Evolutionary conservation across 1,284 basidiomycete genomes (phyloP).

Genomic region (Microbotryum intermedium): DNA sequence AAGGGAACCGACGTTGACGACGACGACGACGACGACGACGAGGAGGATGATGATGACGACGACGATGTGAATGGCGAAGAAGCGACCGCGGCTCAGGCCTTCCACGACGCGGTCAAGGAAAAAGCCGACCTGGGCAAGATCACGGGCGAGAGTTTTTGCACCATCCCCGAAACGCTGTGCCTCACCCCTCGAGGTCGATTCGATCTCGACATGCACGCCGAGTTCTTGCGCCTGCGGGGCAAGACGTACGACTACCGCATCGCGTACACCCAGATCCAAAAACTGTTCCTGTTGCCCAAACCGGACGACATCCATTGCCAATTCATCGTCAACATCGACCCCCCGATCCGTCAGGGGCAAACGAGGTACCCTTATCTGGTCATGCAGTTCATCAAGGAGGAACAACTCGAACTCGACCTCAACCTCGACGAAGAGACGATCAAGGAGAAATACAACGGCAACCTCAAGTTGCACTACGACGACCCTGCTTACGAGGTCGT

Average conservation of each 20-base stretch:
- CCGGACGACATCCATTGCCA: slow-evolving; percentile 88
- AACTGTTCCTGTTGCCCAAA: slow-evolving; percentile 88
- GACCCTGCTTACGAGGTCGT: slow-evolving; percentile 92
- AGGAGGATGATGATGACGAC: slow-evolving; percentile 38
- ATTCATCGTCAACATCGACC: slow-evolving; percentile 83
- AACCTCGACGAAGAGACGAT: slow-evolving; percentile 68
- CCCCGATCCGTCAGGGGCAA: slow-evolving; percentile 94
- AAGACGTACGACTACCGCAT: slow-evolving; percentile 99
- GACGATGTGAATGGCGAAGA: slow-evolving; percentile 46
- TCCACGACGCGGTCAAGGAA: slow-evolving; percentile 94
- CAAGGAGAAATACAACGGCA: slow-evolving; percentile 55
- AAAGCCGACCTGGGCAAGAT: slow-evolving; percentile 92
- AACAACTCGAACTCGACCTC: slow-evolving; percentile 91
- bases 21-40: slow-evolving; percentile 33
- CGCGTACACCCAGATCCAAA: slow-evolving; percentile 77
- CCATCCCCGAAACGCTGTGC: slow-evolving; percentile 94
- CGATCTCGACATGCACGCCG: slow-evolving; percentile 85
- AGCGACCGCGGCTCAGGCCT: slow-evolving; percentile 82
- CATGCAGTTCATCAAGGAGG: slow-evolving; percentile 93
- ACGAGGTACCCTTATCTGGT: slow-evolving; percentile 96
- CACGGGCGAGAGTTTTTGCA: slow-evolving; percentile 82
- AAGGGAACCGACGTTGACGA: slow-evolving; percentile 33
- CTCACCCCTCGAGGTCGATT: slow-evolving; percentile 57
- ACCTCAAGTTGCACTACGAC: slow-evolving; percentile 83
- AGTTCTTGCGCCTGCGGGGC: slow-evolving; percentile 85